Evolutionary conservation across 2,329 filamentous ascomycete genomes (phyloP), one percentile per base, ranked within the genome.

Genomic region (Penicillium decumbens): DNA sequence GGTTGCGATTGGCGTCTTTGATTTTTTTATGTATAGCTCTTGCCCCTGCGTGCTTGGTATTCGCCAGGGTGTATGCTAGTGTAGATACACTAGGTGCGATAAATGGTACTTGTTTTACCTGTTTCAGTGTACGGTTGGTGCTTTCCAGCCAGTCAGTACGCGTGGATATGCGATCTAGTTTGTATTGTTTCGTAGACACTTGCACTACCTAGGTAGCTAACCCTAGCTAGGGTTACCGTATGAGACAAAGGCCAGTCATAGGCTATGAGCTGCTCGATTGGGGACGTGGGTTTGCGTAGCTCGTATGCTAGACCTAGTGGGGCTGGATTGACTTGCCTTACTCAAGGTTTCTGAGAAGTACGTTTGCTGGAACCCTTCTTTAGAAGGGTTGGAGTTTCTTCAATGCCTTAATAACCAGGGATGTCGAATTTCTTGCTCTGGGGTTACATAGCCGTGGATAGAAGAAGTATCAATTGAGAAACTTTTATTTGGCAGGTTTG

Each of bases 11-110:
- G 57, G 53, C 40, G 53, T 51, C 32, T 49, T 18, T 43, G 42
- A 58, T 54, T 57, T 52, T 57, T 52, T 24, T 55, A 43, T 51
- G 42, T 51, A 54, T 57, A 57, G 54, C 53, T 50, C 49, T 53
- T 49, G 32, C 47, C 33, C 46, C 38, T 43, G 23, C 15, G 55
- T 41, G 39, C 24, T 44, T 43, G 42, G 44, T 38, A 23, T 33
- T 30, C 25, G 23, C 46, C 24, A 39, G 15, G 41, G 39, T 25
- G 37, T 43, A 28, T 46, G 47, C 13, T 43, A 37, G 25, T 32
- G 33, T 35, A 43, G 28, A 23, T 23, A 23, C 20, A 23, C 20
- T 23, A 23, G 20, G 28, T 46, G 7, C 28, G 25, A 20, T 50
- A n/a, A 51, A 54, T 54, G 13, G 47, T 56, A 55, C 45, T 42